A percentile compares a stretch with the other conserved stretches of the same genome.
Evolutionary conservation across 495 filamentous ascomycete species (phyloP).

Genomic region (Cenococcum geophilum): DNA sequence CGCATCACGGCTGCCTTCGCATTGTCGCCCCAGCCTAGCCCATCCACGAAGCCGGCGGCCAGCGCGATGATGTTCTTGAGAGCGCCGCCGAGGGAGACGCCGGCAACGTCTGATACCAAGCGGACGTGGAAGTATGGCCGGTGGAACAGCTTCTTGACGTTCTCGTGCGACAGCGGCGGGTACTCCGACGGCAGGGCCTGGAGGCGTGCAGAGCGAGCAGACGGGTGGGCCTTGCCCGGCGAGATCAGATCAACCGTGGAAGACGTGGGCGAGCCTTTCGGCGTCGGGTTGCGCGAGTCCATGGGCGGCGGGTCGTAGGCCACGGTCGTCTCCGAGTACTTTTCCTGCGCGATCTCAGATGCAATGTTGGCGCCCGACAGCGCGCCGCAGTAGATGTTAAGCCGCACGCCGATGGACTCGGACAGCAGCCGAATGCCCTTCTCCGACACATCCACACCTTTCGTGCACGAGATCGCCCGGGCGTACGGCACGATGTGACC

Average conservation of each 20-base stretch:
- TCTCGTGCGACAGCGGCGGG: slow-evolving; percentile 71
- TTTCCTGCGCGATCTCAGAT: slow-evolving; percentile 86
- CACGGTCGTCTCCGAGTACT: slow-evolving; percentile 94
- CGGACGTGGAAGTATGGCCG: slow-evolving; percentile 96
- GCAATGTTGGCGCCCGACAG: slow-evolving; percentile 97
- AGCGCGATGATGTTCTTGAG: slow-evolving; percentile 97
- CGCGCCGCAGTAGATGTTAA: slow-evolving; percentile 96
- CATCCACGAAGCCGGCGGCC: slow-evolving; percentile 90
- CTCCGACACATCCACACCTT: slow-evolving; percentile 86
- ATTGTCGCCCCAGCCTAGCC: slow-evolving; percentile 95
- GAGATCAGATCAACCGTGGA: slow-evolving; percentile 56
- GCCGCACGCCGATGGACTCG: slow-evolving; percentile 82
- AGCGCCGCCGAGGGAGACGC: slow-evolving; percentile 89
- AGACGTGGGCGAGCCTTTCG: slow-evolving; percentile 49
- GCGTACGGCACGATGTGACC: slow-evolving; percentile 88
- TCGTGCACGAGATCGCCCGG: slow-evolving; percentile 93
- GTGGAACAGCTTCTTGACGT: slow-evolving; percentile 81
- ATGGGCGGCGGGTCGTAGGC: slow-evolving; percentile 91
- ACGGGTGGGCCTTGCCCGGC: slow-evolving; percentile 60
- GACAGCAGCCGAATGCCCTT: slow-evolving; percentile 80
- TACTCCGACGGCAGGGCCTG: slow-evolving; percentile 70
- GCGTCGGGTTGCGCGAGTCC: slow-evolving; percentile 66
- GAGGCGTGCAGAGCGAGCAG: slow-evolving; percentile 49
- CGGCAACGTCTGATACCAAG: slow-evolving; percentile 86
- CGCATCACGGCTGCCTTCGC: slow-evolving; percentile 97